Evolutionary conservation across 2,329 filamentous ascomycete species (phyloP).

Genomic region (Ceratocystiopsis brevicomis): DNA sequence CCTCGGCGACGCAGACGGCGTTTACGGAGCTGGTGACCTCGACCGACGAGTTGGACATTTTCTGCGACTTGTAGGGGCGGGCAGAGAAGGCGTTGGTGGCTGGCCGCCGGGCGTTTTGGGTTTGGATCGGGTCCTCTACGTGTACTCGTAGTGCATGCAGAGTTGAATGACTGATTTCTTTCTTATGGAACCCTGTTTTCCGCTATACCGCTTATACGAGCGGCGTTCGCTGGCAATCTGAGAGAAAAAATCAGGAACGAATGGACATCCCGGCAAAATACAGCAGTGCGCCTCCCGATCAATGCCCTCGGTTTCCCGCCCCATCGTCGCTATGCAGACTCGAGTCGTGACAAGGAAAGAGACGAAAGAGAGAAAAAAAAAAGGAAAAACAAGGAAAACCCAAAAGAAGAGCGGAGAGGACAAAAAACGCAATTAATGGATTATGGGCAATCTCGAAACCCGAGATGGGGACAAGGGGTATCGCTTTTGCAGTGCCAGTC

Average conservation of each 20-base stretch:
- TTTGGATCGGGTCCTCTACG: no score
- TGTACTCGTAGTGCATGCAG: no score
- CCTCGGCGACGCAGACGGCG: conserved; percentile 15
- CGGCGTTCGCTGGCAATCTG: no score
- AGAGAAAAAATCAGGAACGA: background rate
- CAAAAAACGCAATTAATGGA: background rate
- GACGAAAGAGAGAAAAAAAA: background rate
- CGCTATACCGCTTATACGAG: no score
- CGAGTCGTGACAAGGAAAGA: conserved; percentile 1
- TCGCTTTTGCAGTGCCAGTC: conserved; percentile 3
- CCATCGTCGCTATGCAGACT: conserved; percentile 5
- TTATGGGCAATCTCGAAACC: conserved; percentile 1
- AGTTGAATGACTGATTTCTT: no score
- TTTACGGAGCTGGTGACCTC: conserved; percentile 19
- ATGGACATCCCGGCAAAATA: background rate
- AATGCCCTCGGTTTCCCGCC: conserved; percentile 1
- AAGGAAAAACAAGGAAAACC: background rate
- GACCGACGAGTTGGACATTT: conserved; percentile 25
- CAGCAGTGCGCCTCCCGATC: background rate
- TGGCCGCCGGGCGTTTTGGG: no score
- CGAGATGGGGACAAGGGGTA: conserved; percentile 2
- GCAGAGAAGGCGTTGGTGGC: no score
- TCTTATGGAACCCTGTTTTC: no score
- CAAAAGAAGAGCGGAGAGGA: background rate
- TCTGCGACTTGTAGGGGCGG: conserved; percentile 20